Evolutionary conservation across 257 asterid species (phyloP).

Genomic region (Lavandula angustifolia): DNA sequence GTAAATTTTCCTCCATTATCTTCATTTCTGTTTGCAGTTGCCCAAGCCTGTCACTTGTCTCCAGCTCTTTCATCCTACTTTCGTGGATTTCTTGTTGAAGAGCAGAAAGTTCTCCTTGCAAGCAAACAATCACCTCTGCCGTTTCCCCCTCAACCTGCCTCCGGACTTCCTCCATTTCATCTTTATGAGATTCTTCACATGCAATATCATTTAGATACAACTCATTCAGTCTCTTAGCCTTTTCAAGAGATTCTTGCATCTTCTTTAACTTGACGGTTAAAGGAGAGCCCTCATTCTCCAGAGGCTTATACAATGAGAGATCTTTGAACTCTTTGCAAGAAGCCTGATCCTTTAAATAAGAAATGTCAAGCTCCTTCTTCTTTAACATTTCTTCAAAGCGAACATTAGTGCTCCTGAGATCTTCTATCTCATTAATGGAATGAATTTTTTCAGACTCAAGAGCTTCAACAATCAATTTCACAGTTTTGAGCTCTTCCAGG

Average conservation of each 20-base stretch:
- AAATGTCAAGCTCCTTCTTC: slow-evolving; percentile 61
- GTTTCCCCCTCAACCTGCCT: slow-evolving; percentile 98
- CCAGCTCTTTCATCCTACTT: slow-evolving; percentile 65
- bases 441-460: slow-evolving; percentile 84
- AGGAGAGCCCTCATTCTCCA: slow-evolving; percentile 51
- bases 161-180: slow-evolving; percentile 78
- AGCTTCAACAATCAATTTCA: slow-evolving; percentile 74
- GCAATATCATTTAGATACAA: slow-evolving; percentile 63
- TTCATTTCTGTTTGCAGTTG: slow-evolving; percentile 50
- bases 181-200: slow-evolving; percentile 59
- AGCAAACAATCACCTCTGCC: slow-evolving; percentile 92
- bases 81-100: slow-evolving; percentile 82
- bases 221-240: slow-evolving; percentile 71
- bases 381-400: slow-evolving; percentile 48
- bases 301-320: slow-evolving; percentile 38
- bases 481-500: slow-evolving; percentile 58
- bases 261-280: slow-evolving; percentile 73
- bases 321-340: slow-evolving; percentile 44
- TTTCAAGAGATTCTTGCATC: slow-evolving; percentile 87
- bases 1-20: slow-evolving; percentile 48
- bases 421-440: slow-evolving; percentile 68
- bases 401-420: slow-evolving; percentile 52
- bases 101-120: slow-evolving; percentile 85
- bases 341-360: slow-evolving; percentile 50
- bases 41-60: slow-evolving; percentile 48